Evolutionary conservation across 768 basidiomycete species (phyloP).

Genomic region (Russula foetens): DNA sequence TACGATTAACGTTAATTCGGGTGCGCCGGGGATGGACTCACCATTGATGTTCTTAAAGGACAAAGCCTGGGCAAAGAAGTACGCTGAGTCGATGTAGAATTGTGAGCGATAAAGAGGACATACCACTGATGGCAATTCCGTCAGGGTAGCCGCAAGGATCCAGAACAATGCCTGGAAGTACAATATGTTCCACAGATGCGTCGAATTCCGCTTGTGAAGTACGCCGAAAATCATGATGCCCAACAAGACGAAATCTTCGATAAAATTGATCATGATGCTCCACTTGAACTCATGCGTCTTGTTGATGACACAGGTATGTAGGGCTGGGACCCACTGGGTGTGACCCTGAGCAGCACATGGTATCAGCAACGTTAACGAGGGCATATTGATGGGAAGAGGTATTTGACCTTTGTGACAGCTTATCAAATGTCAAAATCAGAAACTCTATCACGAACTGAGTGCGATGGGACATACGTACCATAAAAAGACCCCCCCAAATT

Average conservation of each 20-base stretch:
- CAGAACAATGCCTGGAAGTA: conserved; percentile 16
- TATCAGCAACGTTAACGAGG: not conserved
- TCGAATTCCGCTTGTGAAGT: conserved; percentile 14
- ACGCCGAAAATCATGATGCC: conserved; percentile 14
- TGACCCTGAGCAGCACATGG: not conserved
- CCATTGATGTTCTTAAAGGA: conserved; percentile 14
- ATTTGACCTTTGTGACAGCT: conserved; percentile 7
- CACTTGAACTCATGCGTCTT: not conserved
- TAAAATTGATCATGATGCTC: conserved; percentile 12
- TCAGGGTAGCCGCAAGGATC: conserved; percentile 7
- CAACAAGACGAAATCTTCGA: conserved; percentile 7
- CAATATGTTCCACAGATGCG: conserved; percentile 16
- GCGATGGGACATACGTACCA: not conserved
- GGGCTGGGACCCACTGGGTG: not conserved
- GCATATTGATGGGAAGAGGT: not conserved
- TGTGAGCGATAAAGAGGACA: not conserved
- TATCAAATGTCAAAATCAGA: not conserved
- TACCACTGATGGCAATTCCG: conserved; percentile 14
- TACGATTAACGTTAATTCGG: not conserved
- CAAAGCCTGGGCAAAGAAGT: not conserved
- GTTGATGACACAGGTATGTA: not conserved
- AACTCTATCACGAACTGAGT: not conserved
- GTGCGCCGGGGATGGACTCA: not conserved
- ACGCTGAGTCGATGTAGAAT: not conserved
- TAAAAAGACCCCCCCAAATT: not conserved